Conservation (phyloP, 192 early-diverging fungal genomes). For the Geosiphon pyriformis region DNA sequence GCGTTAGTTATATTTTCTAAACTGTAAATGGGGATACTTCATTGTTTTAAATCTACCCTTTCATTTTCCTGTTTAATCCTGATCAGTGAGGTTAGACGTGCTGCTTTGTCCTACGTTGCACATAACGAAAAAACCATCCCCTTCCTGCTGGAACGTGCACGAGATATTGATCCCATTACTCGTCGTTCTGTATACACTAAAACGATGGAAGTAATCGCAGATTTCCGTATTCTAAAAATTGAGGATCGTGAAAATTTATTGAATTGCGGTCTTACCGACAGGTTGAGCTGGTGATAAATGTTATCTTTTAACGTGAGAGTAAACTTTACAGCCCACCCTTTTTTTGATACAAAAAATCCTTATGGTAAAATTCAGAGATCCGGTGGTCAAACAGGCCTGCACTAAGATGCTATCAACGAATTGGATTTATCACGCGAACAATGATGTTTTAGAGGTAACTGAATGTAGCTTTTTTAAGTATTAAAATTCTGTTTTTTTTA, state of each 20-base stretch:
- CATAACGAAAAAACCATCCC: constrained; percentile 57
- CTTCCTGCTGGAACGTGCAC: constrained; percentile 65
- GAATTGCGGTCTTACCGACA: constrained; percentile 73
- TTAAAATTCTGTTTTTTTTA: no score
- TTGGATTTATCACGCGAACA: constrained; percentile 70
- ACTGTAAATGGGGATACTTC: neutral
- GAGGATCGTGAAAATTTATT: constrained; percentile 68
- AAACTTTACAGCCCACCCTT: no score
- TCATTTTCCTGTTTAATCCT: constrained; percentile 11
- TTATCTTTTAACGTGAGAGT: neutral
- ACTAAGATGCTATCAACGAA: constrained; percentile 60
- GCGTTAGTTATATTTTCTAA: constrained; percentile 43
- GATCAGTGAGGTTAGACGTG: constrained; percentile 73
- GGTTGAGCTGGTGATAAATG: constrained; percentile 31
- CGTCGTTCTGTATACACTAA: constrained; percentile 66
- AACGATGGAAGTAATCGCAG: constrained; percentile 59
- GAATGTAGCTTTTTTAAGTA: neutral
- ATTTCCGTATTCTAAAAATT: constrained; percentile 63
- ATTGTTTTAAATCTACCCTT: neutral
- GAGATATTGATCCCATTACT: constrained; percentile 73
- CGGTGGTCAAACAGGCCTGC: constrained; percentile 68
- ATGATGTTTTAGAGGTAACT: constrained; percentile 63
- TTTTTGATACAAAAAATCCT: no score
- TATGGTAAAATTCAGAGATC: constrained; percentile 57
- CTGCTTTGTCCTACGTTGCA: constrained; percentile 70